Percentiles rank a stretch among this genome's conserved stretches.
These are phyloP conservation scores for Melampsora larici-populina DNA, from an alignment of 1,284 basidiomycete species.

Conservation along the genomic window DNA sequence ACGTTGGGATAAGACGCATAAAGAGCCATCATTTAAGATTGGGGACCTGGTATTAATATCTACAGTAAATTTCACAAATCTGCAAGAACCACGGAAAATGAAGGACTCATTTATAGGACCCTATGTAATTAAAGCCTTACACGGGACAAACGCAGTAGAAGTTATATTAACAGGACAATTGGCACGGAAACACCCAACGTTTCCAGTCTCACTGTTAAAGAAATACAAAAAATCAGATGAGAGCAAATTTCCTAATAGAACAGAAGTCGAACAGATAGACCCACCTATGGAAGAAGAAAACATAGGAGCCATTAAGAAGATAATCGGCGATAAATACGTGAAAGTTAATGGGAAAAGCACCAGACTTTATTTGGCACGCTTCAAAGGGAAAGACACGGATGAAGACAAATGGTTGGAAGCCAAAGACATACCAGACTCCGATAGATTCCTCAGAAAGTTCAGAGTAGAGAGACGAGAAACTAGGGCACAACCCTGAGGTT, in stretches of 20 bases:
- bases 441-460: background rate
- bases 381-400: background rate
- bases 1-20: too few relatives aligned
- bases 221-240: background rate
- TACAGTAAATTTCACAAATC: constrained; percentile 21
- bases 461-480: too few relatives aligned
- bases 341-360: too few relatives aligned
- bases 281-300: background rate
- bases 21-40: background rate
- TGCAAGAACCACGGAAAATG: constrained; percentile 1
- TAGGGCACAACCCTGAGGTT: too few relatives aligned
- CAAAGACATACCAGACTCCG: background rate
- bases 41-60: constrained; percentile 9
- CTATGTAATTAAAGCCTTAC: constrained; percentile 6
- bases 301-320: background rate
- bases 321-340: background rate
- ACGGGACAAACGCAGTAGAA: constrained; percentile 14
- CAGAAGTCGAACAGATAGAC: background rate
- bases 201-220: background rate
- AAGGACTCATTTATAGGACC: constrained; percentile 32
- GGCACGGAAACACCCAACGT: constrained; percentile 3
- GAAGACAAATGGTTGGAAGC: background rate
- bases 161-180: background rate
- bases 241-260: background rate
- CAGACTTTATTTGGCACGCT: too few relatives aligned